Conservation (phyloP, 2,329 filamentous ascomycete genomes). For the Trichoderma cornu-damae region DNA sequence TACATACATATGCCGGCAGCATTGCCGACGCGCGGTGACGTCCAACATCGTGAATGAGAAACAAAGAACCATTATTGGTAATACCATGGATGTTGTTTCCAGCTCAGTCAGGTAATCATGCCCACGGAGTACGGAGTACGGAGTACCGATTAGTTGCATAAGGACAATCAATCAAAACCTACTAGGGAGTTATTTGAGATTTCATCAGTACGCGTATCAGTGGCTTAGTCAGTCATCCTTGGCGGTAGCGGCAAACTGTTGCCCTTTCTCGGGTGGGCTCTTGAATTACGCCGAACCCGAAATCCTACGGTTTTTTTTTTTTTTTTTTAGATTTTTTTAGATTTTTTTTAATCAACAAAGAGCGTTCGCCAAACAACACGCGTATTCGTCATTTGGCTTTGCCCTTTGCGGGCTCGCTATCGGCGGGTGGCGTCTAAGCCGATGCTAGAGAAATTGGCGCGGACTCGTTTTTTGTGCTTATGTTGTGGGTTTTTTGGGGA, state of each 20-base stretch:
- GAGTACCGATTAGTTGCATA: too few species aligned
- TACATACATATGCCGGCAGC: too few species aligned
- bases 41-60: too few species aligned
- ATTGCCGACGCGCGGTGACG: too few species aligned
- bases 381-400: not conserved
- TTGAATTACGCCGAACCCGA: slow-evolving; percentile 17
- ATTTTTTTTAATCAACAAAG: too few species aligned
- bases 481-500: not conserved
- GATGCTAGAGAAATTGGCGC: not conserved
- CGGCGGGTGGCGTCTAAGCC: not conserved
- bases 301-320: slow-evolving; percentile 4
- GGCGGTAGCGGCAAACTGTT: not conserved
- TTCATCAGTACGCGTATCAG: not conserved
- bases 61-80: too few species aligned
- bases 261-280: slow-evolving; percentile 3
- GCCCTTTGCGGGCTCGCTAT: not conserved
- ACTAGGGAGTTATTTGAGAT: too few species aligned
- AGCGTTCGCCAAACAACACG: not conserved
- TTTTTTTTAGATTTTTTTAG: not conserved
- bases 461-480: not conserved
- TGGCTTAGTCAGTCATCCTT: not conserved
- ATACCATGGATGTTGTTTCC: too few species aligned
- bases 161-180: too few species aligned
- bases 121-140: too few species aligned
- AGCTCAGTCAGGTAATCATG: too few species aligned